A percentile compares a stretch with the other conserved stretches of the same genome.
phyloP scores from a whole-genome alignment of 1,284 basidiomycete genomes.

The Caloboletus firmus region DNA sequence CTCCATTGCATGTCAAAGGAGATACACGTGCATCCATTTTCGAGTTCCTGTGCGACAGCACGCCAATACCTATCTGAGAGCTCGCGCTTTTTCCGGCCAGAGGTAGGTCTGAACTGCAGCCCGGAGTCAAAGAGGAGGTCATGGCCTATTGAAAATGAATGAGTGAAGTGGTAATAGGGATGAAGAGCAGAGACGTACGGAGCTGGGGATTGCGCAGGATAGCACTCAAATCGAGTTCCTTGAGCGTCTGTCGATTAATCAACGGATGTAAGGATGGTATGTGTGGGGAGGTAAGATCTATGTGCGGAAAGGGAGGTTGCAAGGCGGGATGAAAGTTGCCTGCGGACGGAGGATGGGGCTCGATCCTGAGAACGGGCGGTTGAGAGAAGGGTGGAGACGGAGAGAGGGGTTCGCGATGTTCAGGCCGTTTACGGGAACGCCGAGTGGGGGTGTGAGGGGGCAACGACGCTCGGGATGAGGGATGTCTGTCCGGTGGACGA shows the following conservation, averaged over 20 bases:
- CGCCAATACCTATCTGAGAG: slow-evolving; percentile 83
- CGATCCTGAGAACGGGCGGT: slow-evolving; percentile 28
- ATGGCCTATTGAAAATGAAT: slow-evolving; percentile 57
- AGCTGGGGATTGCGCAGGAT: slow-evolving; percentile 90
- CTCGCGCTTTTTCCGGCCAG: slow-evolving; percentile 72
- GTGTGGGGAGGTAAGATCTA: slow-evolving; percentile 57
- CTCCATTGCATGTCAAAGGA: slow-evolving; percentile 63
- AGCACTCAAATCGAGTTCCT: slow-evolving; percentile 81
- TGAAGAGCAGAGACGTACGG: slow-evolving; percentile 51
- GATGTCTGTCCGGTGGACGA: slow-evolving; percentile 15
- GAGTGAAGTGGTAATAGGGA: slow-evolving; percentile 5
- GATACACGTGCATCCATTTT: slow-evolving; percentile 81
- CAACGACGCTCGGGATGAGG: slow-evolving; percentile 19
- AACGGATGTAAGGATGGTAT: slow-evolving; percentile 73
- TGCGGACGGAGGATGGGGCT: slow-evolving; percentile 18
- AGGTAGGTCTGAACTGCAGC: slow-evolving; percentile 70
- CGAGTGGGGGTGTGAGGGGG: slow-evolving; percentile 27
- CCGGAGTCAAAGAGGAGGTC: slow-evolving; percentile 87
- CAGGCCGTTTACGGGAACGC: slow-evolving; percentile 25
- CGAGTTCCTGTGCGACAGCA: slow-evolving; percentile 77
- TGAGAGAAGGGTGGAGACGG: slow-evolving; percentile 18
- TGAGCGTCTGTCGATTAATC: slow-evolving; percentile 81
- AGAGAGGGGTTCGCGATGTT: slow-evolving; percentile 19
- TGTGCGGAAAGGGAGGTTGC: slow-evolving; percentile 36
- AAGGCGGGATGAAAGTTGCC: slow-evolving; percentile 10